Evolutionary conservation across 2,329 filamentous ascomycete species (phyloP), one percentile per base, ranked within the genome.

Genomic region (Venturia asperata): DNA sequence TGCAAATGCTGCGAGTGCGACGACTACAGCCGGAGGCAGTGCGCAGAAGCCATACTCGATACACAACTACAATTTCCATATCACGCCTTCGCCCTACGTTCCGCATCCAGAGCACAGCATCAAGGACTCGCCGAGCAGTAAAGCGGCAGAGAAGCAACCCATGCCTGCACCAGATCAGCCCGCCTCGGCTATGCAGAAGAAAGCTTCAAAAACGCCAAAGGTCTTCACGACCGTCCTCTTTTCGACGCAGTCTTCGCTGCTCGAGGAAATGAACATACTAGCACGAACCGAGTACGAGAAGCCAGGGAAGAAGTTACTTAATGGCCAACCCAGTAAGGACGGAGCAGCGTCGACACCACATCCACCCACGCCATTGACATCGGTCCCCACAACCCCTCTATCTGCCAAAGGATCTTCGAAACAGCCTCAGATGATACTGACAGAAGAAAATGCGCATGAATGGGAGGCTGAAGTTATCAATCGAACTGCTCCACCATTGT

Each of bases 31-130:
- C 24, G 70, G 41, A 72, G 82, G 69, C 87, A 87, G 64, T 83
- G 83, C 61, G 19, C 60, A 61, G 47, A 78, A 82, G 3, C 86
- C 88, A 13, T 93, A 90, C 68, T 97, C 92, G 0, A 88, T 99
- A 56, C 92, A 99, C 75, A 96, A 96, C 74, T 90, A 92, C 74
- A 96, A 92, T 72, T 87, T 87, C 67, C 94, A 91, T 71, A 82
- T 97, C 61, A 97, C 92, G 0, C 94, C 93, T 0, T 97, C 94
- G 0, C 86, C 92, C 0, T 92, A 88, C 73, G 89, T 85, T 0
- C 87, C 91, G 0, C 96, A 88, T 72, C 91, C 79, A 0, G 72
- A 69, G 43, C 72, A 74, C 60, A 70, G 71, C 45, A 66, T 69
- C 66, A 68, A 69, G 49, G 42, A 60, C 30, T 66, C 63, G 61